These are phyloP conservation scores for Rhynchospora breviuscula DNA, from an alignment of 176 grass and related monocot genomes.

Conservation along the genomic window DNA sequence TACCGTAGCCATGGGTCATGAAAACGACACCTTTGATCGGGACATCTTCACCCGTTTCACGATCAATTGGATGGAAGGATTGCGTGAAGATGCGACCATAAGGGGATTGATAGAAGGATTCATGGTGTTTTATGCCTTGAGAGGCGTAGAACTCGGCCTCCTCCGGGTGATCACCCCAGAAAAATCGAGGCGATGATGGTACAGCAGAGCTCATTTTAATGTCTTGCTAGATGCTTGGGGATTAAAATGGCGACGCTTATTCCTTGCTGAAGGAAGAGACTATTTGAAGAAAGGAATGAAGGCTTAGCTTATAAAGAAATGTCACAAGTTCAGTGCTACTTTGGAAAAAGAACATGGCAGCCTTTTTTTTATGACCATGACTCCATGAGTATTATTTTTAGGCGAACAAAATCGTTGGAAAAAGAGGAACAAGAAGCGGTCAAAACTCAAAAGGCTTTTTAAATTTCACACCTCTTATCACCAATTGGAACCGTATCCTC, in stretches of 20 bases:
- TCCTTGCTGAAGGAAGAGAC: neutral
- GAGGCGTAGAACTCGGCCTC: conserved; percentile 51
- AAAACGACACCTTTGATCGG: conserved; percentile 50
- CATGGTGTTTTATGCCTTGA: conserved; percentile 41
- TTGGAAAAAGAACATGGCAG: neutral
- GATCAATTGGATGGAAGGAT: conserved; percentile 55
- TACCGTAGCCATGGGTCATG: conserved; percentile 62
- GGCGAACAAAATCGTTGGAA: too few relatives aligned
- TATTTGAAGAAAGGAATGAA: neutral
- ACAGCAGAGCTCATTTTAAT: neutral
- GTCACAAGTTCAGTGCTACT: neutral
- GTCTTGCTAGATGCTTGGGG: neutral
- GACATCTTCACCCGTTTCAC: conserved; percentile 16
- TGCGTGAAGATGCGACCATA: conserved; percentile 59
- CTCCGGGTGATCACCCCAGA: conserved; percentile 55
- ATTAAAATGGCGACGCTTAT: neutral
- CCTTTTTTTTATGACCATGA: neutral
- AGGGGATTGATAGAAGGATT: conserved; percentile 43
- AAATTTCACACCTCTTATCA: too few relatives aligned
- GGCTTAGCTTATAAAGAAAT: neutral
- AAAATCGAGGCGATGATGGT: conserved; percentile 26
- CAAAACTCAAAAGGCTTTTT: too few relatives aligned
- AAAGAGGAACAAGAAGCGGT: too few relatives aligned
- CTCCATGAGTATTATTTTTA: too few relatives aligned
- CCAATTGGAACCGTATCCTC: too few relatives aligned